Evolutionary conservation across 345 rosid species (phyloP), one percentile per base, ranked within the genome.

Genomic region (Citrus glauca): DNA sequence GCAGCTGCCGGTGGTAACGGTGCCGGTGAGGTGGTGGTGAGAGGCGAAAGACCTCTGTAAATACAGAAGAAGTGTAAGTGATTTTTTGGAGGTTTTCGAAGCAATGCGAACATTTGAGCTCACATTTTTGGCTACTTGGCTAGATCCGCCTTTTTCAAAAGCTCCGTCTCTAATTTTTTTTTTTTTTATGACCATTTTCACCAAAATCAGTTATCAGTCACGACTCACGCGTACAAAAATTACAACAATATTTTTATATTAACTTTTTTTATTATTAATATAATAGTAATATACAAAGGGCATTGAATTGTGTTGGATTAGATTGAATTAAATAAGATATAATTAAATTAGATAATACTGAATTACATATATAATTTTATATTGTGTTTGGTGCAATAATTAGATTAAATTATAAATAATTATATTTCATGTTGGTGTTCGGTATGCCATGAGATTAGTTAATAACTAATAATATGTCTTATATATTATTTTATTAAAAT

Each of bases 11-110:
- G 74, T 55, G 60, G 57, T 17, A 84, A 80, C n/a, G 66, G 80
- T 53, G 80, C 65, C 38, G 79, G 70, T 48, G 78, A 74, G 17
- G 45, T 72, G 57, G 85, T 75, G 67, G 38, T 62, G 72, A 78
- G 59, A 72, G 79, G 48, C 55, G 82, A 73, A 78, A 82, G 63
- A 74, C n/a, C 33, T 6, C 20, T 24, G 20, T 5, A 69, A 74
- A 62, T 24, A 61, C 37, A 7, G 5, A 24, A 53, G 10, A 50
- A 25, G 42, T 9, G 42, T 4, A 14, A 7, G 28, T 28, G 69
- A 11, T 2, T 19, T 4, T 5, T 19, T 4, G 24, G 64, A 17
- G 24, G 33, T 7, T n/a, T 66, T 28, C 27, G 22, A n/a, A 56
- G 63, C 35, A 22, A 7, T n/a, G 35, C 17, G 24, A 35, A n/a